A percentile compares a stretch with the other conserved stretches of the same genome.
These are phyloP conservation scores for Emericellopsis terricola DNA, from an alignment of 495 filamentous ascomycete species.

Conservation along the genomic window DNA sequence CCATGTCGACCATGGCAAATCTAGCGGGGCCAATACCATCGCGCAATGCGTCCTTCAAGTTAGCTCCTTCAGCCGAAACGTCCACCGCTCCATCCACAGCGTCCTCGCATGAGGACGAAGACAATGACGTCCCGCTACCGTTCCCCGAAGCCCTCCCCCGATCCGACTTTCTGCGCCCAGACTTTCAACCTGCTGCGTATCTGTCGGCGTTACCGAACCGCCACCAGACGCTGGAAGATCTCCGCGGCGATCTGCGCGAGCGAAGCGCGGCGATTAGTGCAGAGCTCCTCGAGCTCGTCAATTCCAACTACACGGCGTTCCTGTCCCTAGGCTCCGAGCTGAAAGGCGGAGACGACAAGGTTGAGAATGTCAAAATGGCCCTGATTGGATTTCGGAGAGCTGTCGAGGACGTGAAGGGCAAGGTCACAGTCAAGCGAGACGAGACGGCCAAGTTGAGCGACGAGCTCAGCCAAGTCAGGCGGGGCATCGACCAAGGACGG, in stretches of 20 bases:
- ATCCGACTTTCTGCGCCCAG: constrained; percentile 52
- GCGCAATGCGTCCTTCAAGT: too few relatives aligned
- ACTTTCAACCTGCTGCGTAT: constrained; percentile 69
- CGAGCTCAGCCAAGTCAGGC: constrained; percentile 21
- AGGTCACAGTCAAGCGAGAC: constrained; percentile 26
- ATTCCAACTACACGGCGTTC: constrained; percentile 84
- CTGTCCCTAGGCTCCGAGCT: constrained; percentile 65
- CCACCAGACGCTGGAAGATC: constrained; percentile 89
- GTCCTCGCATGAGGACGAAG: constrained; percentile 18
- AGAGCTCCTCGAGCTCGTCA: constrained; percentile 85
- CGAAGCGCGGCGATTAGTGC: constrained; percentile 55
- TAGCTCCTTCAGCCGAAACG: too few relatives aligned
- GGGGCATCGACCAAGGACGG: constrained; percentile 36
- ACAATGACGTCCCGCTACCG: constrained; percentile 52
- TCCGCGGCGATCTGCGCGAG: constrained; percentile 67
- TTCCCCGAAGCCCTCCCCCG: constrained; percentile 72
- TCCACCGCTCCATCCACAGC: constrained; percentile 6
- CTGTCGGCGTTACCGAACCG: constrained; percentile 68
- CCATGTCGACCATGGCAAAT: constrained; percentile 13
- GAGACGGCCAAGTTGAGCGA: constrained; percentile 21
- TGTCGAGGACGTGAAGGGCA: constrained; percentile 34
- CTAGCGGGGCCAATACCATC: constrained; percentile 10
- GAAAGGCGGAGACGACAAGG: constrained; percentile 73
- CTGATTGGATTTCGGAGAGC: constrained; percentile 70
- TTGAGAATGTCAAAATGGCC: constrained; percentile 81